phyloP scores from a whole-genome alignment of 371 early-diverging fungal genomes.

The Rhizopus stolonifer region DNA sequence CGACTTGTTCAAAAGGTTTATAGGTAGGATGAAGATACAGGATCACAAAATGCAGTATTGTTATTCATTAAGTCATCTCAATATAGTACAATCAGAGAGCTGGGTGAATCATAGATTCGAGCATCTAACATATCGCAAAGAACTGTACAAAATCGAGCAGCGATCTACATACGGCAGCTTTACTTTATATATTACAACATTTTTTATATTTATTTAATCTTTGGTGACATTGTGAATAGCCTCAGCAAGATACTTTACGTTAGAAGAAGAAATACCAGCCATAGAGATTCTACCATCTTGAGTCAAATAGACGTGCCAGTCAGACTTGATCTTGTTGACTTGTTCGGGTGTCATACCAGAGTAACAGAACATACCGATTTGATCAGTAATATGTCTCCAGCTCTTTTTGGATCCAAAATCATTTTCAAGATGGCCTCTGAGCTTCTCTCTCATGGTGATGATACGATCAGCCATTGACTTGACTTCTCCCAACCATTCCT shows the following conservation, averaged over 20 bases:
- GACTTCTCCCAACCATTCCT: conserved; percentile 92
- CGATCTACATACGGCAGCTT: too few species aligned
- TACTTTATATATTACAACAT: too few species aligned
- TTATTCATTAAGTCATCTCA: too few species aligned
- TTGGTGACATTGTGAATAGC: conserved; percentile 95
- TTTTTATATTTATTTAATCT: too few species aligned
- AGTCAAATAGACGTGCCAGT: conserved; percentile 94
- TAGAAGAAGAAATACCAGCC: conserved; percentile 91
- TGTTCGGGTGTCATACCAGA: conserved; percentile 92
- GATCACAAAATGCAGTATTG: too few species aligned
- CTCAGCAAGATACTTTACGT: conserved; percentile 95
- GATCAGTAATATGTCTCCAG: conserved; percentile 96
- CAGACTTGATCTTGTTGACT: conserved; percentile 81
- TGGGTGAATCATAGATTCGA: too few species aligned
- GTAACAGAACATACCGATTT: conserved; percentile 99
- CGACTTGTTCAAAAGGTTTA: too few species aligned
- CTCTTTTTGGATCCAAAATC: conserved; percentile 75
- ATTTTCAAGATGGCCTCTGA: conserved; percentile 79
- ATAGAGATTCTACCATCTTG: conserved; percentile 97
- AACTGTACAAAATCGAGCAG: too few species aligned
- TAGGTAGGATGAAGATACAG: too few species aligned
- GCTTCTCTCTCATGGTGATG: conserved; percentile 84
- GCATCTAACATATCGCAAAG: too few species aligned
- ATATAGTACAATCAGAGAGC: too few species aligned
- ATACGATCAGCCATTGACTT: conserved; percentile 98